These are phyloP conservation scores for Dothidotthia symphoricarpi DNA, from an alignment of 2,329 filamentous ascomycete species.

Conservation along the genomic window DNA sequence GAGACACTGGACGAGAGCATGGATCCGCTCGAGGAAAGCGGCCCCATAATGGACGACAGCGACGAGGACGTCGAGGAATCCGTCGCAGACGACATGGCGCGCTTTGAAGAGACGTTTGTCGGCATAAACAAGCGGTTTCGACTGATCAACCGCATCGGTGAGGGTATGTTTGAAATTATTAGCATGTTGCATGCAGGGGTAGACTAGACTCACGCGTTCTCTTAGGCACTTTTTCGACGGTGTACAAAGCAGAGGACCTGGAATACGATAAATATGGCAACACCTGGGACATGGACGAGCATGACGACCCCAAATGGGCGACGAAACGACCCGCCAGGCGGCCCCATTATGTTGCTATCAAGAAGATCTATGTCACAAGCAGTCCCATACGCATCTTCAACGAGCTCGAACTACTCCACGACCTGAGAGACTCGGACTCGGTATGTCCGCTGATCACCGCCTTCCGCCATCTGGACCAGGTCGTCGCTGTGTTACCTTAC, in stretches of 20 bases:
- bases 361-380: constrained; percentile 99
- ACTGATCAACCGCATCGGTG: constrained; percentile 93
- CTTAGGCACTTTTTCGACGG: constrained; percentile 92
- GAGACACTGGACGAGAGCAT: constrained; percentile 49
- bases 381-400: constrained; percentile 92
- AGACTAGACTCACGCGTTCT: constrained; percentile 24
- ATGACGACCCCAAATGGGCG: constrained; percentile 65
- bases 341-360: constrained; percentile 87
- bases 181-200: constrained; percentile 28
- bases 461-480: constrained; percentile 92
- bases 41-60: constrained; percentile 47
- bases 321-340: constrained; percentile 53
- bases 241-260: constrained; percentile 97
- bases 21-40: constrained; percentile 51
- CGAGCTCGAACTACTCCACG: constrained; percentile 88
- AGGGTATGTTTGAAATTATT: constrained; percentile 60
- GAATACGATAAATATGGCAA: constrained; percentile 81
- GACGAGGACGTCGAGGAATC: constrained; percentile 63
- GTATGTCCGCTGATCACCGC: constrained; percentile 96
- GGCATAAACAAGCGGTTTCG: constrained; percentile 82
- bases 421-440: constrained; percentile 75
- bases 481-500: constrained; percentile 90
- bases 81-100: constrained; percentile 83
- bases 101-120: constrained; percentile 76
- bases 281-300: constrained; percentile 75